These are phyloP conservation scores for Melanopsichium pennsylvanicum DNA, from an alignment of 1,284 basidiomycete genomes.

Conservation along the genomic window DNA sequence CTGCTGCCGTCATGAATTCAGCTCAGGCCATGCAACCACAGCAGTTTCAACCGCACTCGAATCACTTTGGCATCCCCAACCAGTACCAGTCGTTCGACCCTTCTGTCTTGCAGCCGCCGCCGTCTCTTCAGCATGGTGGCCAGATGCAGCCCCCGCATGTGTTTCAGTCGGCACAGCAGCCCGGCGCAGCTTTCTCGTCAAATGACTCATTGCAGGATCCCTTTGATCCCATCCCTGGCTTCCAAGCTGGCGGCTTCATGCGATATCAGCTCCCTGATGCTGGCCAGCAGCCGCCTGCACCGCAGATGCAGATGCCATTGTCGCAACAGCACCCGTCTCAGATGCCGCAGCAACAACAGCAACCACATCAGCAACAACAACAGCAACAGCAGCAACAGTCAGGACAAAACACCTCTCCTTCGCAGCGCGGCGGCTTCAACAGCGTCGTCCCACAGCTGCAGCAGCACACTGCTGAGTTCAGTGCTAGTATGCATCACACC, in stretches of 20 bases:
- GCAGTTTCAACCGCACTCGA: conserved; percentile 24
- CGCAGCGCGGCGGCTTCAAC: conserved; percentile 1
- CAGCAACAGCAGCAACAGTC: conserved; percentile 6
- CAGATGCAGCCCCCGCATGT: conserved; percentile 10
- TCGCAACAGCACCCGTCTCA: conserved; percentile 1
- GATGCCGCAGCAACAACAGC: conserved; percentile 3
- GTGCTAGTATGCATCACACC: neutral
- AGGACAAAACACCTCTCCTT: neutral
- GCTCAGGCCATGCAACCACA: conserved; percentile 7
- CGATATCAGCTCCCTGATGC: conserved; percentile 18
- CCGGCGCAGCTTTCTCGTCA: conserved; percentile 2
- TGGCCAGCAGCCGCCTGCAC: conserved; percentile 1
- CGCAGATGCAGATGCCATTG: conserved; percentile 13
- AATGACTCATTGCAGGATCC: conserved; percentile 16
- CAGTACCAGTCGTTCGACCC: conserved; percentile 29
- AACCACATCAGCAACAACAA: conserved; percentile 4
- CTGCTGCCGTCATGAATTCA: conserved; percentile 8
- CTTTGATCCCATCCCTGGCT: conserved; percentile 11
- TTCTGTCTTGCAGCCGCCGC: conserved; percentile 23
- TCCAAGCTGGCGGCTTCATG: conserved; percentile 22
- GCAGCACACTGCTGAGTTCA: neutral
- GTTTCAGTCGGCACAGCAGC: conserved; percentile 4
- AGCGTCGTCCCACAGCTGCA: neutral
- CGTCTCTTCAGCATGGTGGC: neutral
- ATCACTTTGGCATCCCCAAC: conserved; percentile 20